Percentiles rank a stretch among this genome's conserved stretches.
Evolutionary conservation across 106 monocot genomes (phyloP).

Genomic region (Dendrobium catenatum): DNA sequence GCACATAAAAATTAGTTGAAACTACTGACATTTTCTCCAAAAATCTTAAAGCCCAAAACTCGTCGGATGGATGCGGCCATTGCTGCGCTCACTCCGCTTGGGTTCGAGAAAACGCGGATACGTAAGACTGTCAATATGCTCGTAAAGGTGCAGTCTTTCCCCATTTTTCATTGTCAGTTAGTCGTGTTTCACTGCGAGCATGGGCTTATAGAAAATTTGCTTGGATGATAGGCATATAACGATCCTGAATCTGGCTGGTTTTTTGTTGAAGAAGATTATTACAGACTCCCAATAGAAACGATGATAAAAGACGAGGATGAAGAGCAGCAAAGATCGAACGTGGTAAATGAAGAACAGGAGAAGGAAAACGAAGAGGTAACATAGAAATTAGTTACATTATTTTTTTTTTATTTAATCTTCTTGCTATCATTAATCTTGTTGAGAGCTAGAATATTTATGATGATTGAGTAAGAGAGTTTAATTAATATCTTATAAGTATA

Average conservation of each 20-base stretch:
- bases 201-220: not conserved
- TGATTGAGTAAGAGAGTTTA: no score
- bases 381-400: not conserved
- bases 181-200: not conserved
- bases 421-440: no score
- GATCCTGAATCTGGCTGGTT: not conserved
- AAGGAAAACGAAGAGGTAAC: not conserved
- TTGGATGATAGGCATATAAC: slow-evolving; percentile 1
- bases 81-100: not conserved
- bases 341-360: not conserved
- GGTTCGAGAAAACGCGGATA: not conserved
- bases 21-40: not conserved
- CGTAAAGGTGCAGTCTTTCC: not conserved
- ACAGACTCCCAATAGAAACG: not conserved
- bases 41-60: not conserved
- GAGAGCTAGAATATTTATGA: no score
- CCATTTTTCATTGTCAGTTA: no score
- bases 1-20: not conserved
- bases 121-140: not conserved
- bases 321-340: no score
- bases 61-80: not conserved
- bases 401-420: not conserved
- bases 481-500: no score
- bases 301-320: not conserved
- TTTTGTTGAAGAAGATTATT: slow-evolving; percentile 2